A percentile compares a stretch with the other conserved stretches of the same genome.
phyloP scores from a whole-genome alignment of 2,329 filamentous ascomycete genomes.

The Rhexocercosporidium sp. region DNA sequence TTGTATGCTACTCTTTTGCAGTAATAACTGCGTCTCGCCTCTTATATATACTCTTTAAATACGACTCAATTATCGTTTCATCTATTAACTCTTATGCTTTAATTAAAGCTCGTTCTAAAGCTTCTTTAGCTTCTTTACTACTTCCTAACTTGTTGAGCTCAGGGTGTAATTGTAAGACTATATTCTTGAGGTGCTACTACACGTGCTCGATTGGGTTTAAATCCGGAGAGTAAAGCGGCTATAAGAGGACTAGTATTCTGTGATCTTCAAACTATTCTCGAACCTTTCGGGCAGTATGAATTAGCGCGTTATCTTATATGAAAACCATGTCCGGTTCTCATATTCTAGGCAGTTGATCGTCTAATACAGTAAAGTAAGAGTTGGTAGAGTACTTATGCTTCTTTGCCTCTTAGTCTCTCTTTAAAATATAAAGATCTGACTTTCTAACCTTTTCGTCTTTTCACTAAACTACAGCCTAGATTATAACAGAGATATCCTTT shows the following conservation, averaged over 20 bases:
- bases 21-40: constrained; percentile 9
- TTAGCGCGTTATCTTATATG: constrained; percentile 1
- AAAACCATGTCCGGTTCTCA: constrained; percentile 5
- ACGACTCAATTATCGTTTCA: constrained; percentile 10
- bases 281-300: background rate
- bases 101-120: constrained; percentile 10
- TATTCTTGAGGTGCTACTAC: constrained; percentile 6
- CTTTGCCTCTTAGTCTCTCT: constrained; percentile 3
- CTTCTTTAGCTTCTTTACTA: background rate
- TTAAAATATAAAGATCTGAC: background rate
- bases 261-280: constrained; percentile 1
- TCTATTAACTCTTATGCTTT: constrained; percentile 12
- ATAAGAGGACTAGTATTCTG: background rate
- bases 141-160: background rate
- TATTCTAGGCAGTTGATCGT: constrained; percentile 2
- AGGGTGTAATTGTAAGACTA: constrained; percentile 7
- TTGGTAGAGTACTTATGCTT: background rate
- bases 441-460: background rate
- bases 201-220: constrained; percentile 8
- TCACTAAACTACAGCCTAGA: constrained; percentile 1
- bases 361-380: background rate
- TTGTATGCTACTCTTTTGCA: constrained; percentile 17
- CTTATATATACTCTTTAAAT: constrained; percentile 12
- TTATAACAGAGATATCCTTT: constrained; percentile 2
- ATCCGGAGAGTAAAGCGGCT: constrained; percentile 6